Conservation (phyloP, 2,329 filamentous ascomycete genomes). For the Pseudogymnoascus verrucosus region DNA sequence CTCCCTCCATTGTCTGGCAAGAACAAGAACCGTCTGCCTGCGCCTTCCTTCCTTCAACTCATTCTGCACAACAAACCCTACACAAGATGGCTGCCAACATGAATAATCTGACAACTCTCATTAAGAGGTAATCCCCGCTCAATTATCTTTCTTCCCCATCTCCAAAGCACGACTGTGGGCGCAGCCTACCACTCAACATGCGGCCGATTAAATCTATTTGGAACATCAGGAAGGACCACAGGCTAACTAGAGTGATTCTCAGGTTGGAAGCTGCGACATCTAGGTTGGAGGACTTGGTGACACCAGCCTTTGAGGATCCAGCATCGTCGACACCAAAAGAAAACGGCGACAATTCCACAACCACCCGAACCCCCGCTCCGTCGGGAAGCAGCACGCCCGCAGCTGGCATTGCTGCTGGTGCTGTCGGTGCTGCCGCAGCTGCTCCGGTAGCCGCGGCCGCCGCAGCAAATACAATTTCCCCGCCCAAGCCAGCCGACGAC, state of each 20-base stretch:
- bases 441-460: constrained; percentile 36
- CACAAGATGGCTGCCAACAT: constrained; percentile 67
- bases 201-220: constrained; percentile 15
- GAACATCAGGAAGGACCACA: neutral
- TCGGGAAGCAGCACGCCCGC: constrained; percentile 12
- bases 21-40: neutral
- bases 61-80: neutral
- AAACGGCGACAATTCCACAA: constrained; percentile 32
- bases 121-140: constrained; percentile 71
- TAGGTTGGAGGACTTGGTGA: constrained; percentile 90
- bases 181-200: constrained; percentile 9
- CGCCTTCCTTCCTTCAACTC: constrained; percentile 5
- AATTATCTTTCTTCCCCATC: constrained; percentile 16
- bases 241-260: constrained; percentile 24
- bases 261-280: constrained; percentile 97
- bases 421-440: too few species aligned
- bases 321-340: constrained; percentile 45
- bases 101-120: constrained; percentile 93
- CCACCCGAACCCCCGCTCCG: constrained; percentile 29
- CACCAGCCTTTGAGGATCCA: constrained; percentile 56
- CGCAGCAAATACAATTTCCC: constrained; percentile 31
- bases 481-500: constrained; percentile 38
- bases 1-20: too few species aligned
- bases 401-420: too few species aligned
- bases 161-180: neutral